A percentile compares a stretch with the other conserved stretches of the same genome.
phyloP scores from a whole-genome alignment of 2,329 filamentous ascomycete species.

The Penicillium sp. region DNA sequence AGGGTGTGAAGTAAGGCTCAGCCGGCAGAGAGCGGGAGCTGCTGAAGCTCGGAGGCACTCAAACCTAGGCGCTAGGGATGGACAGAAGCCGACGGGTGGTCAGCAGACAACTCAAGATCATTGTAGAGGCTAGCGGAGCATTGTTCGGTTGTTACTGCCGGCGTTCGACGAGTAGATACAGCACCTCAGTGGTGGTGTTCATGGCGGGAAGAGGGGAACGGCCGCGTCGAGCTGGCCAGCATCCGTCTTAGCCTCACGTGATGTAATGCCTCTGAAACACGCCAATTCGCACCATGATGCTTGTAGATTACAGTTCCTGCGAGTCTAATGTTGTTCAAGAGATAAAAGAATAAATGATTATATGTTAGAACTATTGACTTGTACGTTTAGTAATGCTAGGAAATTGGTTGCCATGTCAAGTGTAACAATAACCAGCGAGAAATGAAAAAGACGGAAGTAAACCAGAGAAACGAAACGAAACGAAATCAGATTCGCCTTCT shows the following conservation, averaged over 20 bases:
- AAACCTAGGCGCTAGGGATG: constrained; percentile 27
- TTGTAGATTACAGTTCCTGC: background rate
- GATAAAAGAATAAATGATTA: background rate
- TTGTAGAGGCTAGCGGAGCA: constrained; percentile 34
- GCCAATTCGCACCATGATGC: background rate
- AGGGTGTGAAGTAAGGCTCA: constrained; percentile 17
- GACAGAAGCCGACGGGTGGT: constrained; percentile 30
- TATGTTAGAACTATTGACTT: background rate
- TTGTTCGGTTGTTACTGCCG: constrained; percentile 24
- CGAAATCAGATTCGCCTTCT: background rate
- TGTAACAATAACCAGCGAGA: constrained; percentile 2
- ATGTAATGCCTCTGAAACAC: constrained; percentile 10
- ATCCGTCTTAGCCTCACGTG: constrained; percentile 23
- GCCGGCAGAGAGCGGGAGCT: constrained; percentile 31
- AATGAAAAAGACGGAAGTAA: constrained; percentile 2
- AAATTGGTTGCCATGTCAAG: background rate
- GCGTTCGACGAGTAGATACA: constrained; percentile 21
- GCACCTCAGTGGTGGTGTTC: constrained; percentile 11
- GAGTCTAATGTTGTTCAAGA: background rate
- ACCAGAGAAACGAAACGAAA: constrained; percentile 5
- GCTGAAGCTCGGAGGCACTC: constrained; percentile 26
- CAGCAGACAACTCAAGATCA: constrained; percentile 29
- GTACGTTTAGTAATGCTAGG: constrained; percentile 1
- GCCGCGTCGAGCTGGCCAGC: constrained; percentile 11
- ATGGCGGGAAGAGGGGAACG: constrained; percentile 20